Evolutionary conservation across 176 grass and related monocot genomes (phyloP).

Genomic region (Cenchrus fungigraminus): DNA sequence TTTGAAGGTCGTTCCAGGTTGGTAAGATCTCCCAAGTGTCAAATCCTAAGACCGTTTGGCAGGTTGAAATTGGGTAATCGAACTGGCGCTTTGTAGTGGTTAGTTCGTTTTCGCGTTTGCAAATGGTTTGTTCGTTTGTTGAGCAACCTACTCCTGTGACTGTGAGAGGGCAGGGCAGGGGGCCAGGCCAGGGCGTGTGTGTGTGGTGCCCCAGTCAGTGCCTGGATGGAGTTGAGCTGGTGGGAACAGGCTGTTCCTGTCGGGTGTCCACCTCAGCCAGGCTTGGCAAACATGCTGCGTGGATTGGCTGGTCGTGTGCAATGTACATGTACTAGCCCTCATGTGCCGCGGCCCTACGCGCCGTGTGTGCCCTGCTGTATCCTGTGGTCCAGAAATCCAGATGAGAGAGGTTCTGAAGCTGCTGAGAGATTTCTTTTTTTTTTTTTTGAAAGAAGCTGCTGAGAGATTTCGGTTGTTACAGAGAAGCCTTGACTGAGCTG

Average conservation of each 20-base stretch:
- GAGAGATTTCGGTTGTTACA: not conserved
- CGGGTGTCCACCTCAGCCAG: conserved; percentile 37
- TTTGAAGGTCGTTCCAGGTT: conserved; percentile 20
- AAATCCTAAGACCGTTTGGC: not conserved
- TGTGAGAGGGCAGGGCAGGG: not conserved
- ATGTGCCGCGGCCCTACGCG: conserved; percentile 15
- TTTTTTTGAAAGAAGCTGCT: not conserved
- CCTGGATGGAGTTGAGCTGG: not conserved
- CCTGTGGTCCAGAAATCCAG: not conserved
- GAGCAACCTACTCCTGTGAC: conserved; percentile 10
- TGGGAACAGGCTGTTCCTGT: conserved; percentile 50
- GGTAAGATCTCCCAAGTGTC: conserved; percentile 3
- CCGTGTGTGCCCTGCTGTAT: not conserved
- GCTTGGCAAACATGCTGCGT: conserved; percentile 26
- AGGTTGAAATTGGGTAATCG: conserved; percentile 38
- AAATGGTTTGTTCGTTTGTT: conserved; percentile 29
- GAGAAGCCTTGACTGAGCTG: no score
- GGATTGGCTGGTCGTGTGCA: conserved; percentile 13
- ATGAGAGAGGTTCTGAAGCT: not conserved
- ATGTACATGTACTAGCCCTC: not conserved
- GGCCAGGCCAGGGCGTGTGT: no score
- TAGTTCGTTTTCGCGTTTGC: not conserved
- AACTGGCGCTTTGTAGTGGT: not conserved
- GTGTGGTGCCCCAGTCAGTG: not conserved
- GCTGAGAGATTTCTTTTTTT: no score